phyloP scores from a whole-genome alignment of 805 yeast genomes.

The Suhomyces vadensis region DNA sequence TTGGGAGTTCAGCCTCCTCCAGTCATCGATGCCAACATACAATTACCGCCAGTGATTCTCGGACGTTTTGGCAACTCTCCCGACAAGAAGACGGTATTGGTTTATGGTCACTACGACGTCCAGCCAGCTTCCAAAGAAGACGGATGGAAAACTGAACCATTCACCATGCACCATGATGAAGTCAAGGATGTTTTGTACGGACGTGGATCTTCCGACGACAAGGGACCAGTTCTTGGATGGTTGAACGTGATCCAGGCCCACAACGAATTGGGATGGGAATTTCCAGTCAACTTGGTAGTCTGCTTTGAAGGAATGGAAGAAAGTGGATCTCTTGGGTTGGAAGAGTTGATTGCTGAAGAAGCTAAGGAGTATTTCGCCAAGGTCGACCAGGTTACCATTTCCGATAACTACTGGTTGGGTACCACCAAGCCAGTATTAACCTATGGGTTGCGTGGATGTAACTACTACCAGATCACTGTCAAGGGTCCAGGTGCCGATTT shows the following conservation, averaged over 20 bases:
- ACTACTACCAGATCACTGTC: slow-evolving; percentile 81
- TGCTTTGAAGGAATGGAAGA: slow-evolving; percentile 99
- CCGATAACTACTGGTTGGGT: slow-evolving; percentile 98
- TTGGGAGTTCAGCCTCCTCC: slow-evolving; percentile 94
- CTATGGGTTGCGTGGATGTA: slow-evolving; percentile 95
- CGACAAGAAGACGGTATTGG: slow-evolving; percentile 79
- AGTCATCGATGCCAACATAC: slow-evolving; percentile 61
- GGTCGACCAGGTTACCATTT: slow-evolving; percentile 92
- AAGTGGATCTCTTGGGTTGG: slow-evolving; percentile 92
- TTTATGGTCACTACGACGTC: slow-evolving; percentile 97
- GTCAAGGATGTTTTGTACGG: slow-evolving; percentile 77
- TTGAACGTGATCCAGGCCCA: slow-evolving; percentile 91
- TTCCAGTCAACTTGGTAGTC: slow-evolving; percentile 89
- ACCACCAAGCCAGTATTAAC: slow-evolving; percentile 96
- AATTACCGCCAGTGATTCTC: slow-evolving; percentile 92
- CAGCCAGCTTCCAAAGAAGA: slow-evolving; percentile 93
- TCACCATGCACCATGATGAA: slow-evolving; percentile 56
- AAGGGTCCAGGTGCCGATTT: slow-evolving; percentile 96
- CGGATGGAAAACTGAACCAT: slow-evolving; percentile 96
- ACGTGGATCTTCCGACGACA: slow-evolving; percentile 96
- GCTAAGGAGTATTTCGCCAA: slow-evolving; percentile 78
- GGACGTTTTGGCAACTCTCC: slow-evolving; percentile 85
- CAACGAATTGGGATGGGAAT: slow-evolving; percentile 74
- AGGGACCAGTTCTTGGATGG: slow-evolving; percentile 99
- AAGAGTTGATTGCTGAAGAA: slow-evolving; percentile 75